Base-by-base conservation (phyloP, 192 early-diverging fungal genomes). In the Coemansia sp. region DNA sequence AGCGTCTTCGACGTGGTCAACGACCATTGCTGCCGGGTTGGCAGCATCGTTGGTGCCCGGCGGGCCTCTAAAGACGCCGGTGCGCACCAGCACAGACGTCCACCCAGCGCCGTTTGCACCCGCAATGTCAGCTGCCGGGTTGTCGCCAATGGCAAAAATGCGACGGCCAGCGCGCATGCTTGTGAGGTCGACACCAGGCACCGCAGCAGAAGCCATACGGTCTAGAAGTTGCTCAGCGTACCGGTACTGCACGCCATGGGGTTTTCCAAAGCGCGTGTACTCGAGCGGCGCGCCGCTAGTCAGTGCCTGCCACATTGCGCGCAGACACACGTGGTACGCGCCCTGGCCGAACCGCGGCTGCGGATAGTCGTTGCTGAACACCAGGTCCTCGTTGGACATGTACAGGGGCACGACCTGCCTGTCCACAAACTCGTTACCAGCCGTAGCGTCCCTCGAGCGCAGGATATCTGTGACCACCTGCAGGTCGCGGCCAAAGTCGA, bases 321-420 rank as follows among this genome's bases (percentile, higher is more conserved):
- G 89, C 17, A 97, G 71, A 14, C 87, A 84, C 8, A 84, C 69
- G 40, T 88, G 87, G 82, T 92, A 93, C 4, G 90, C 84, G 12
- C 95, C 94, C 77, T 97, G 94, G 17, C 84, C 94, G 61, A 92
- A 90, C 33, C 95, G 78, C 48, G 87, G 87, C 0, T 82, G 69
- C n/a, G 89, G 87, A 48, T 84, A 94, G 18, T 95, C 92, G 69
- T 91, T 95, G 66, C 87, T 89, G 90, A 93, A 97, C 8, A 94
- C 68, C 32, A 89, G 69, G 66, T 90, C 88, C 0, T 88, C 69
- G 65, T 92, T 92, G 49, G 90, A 91, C 64, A 89, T 87, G 73
- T 89, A 96, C n/a, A 96, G 63, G 3, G 94, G 93, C 2, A 89
- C 73, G 52, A 69, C 74, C 65, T 89, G 87, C 17, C 69, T 57